A percentile compares a stretch with the other conserved stretches of the same genome.
Evolutionary conservation across 768 basidiomycete species (phyloP).

Genomic region (Boletus vinaceobasis): DNA sequence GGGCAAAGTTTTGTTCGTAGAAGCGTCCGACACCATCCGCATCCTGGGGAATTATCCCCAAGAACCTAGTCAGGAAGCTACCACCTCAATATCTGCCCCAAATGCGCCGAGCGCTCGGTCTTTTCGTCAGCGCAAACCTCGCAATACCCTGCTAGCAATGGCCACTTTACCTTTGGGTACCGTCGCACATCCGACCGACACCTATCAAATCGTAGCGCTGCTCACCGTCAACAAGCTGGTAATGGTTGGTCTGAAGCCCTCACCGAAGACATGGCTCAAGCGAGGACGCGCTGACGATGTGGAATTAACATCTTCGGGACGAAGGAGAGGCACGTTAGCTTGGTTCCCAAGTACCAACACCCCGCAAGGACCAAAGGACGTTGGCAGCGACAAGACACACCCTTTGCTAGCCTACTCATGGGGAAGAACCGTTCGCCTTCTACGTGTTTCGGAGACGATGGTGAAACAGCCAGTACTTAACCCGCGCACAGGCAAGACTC

Average conservation of each 20-base stretch:
- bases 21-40: conserved; percentile 89
- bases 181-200: conserved; percentile 68
- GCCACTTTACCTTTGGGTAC: conserved; percentile 79
- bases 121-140: conserved; percentile 46
- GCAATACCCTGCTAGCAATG: conserved; percentile 75
- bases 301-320: conserved; percentile 39
- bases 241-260: conserved; percentile 88
- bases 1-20: conserved; percentile 91
- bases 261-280: conserved; percentile 90
- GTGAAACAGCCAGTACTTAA: conserved; percentile 48
- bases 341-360: conserved; percentile 73
- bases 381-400: conserved; percentile 28
- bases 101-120: conserved; percentile 22
- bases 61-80: conserved; percentile 19
- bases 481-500: conserved; percentile 57
- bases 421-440: conserved; percentile 64
- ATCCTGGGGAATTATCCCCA: conserved; percentile 90
- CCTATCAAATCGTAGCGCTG: conserved; percentile 76
- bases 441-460: conserved; percentile 63
- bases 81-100: conserved; percentile 13
- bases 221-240: conserved; percentile 90
- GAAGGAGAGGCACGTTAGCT: conserved; percentile 62
- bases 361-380: conserved; percentile 23
- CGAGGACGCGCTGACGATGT: conserved; percentile 53
- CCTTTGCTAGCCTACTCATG: conserved; percentile 85